phyloP scores from a whole-genome alignment of 805 yeast genomes.

The Scheffersomyces ergatensis region DNA sequence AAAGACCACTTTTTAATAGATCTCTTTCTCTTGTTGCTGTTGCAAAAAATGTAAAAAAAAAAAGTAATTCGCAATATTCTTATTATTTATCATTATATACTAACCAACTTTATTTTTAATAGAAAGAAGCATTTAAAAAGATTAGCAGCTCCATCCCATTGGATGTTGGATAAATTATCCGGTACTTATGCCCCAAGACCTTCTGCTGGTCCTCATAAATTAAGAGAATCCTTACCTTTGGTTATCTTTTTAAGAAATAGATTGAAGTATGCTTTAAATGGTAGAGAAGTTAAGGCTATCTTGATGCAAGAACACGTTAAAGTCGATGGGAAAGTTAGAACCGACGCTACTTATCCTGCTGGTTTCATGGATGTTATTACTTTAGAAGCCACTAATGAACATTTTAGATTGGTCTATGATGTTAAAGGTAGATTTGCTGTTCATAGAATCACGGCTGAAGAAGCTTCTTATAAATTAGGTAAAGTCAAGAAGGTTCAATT shows the following conservation, averaged over 20 bases:
- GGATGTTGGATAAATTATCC: constrained; percentile 99
- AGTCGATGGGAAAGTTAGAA: constrained; percentile 99
- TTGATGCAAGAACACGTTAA: constrained; percentile 97
- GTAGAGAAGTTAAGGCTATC: constrained; percentile 98
- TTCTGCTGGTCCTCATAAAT: constrained; percentile 99
- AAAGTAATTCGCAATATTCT: too few species aligned
- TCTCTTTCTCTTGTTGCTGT: too few species aligned
- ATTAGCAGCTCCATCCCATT: constrained; percentile 99
- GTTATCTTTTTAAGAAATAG: constrained; percentile 97
- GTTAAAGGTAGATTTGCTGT: constrained; percentile 99
- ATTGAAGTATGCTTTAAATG: constrained; percentile 97
- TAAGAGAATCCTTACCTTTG: constrained; percentile 97
- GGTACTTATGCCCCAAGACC: constrained; percentile 99
- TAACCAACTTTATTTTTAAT: constrained; percentile 25
- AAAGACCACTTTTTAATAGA: too few species aligned
- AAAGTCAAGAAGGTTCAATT: constrained; percentile 97
- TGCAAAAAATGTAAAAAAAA: too few species aligned
- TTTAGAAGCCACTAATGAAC: constrained; percentile 97
- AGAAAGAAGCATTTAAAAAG: constrained; percentile 99
- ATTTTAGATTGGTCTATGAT: constrained; percentile 98
- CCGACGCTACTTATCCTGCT: constrained; percentile 98
- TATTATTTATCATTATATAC: too few species aligned
- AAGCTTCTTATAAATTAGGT: constrained; percentile 96
- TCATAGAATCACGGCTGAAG: constrained; percentile 99
- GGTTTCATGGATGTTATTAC: constrained; percentile 99